Conservation (phyloP, 1,284 basidiomycete species). For the Marasmius tenuissimus region DNA sequence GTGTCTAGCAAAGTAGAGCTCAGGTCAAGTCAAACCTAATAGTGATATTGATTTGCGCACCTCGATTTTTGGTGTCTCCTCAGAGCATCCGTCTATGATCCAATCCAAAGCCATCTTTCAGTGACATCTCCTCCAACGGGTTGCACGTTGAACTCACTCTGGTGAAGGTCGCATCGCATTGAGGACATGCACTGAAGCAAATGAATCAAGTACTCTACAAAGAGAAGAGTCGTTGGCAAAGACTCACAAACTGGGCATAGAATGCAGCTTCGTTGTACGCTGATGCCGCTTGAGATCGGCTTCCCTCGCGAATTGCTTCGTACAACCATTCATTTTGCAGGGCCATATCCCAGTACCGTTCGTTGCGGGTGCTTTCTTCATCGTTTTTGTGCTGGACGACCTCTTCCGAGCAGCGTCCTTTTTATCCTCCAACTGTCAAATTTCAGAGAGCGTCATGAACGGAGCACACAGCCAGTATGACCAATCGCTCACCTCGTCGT, state of each 20-base stretch:
- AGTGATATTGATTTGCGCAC: conserved; percentile 31
- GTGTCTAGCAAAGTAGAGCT: conserved; percentile 40
- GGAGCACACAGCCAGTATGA: not conserved
- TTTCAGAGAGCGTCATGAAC: not conserved
- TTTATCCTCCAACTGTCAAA: conserved; percentile 42
- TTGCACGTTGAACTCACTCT: conserved; percentile 46
- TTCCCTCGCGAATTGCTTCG: conserved; percentile 75
- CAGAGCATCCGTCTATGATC: conserved; percentile 54
- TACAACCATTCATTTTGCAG: conserved; percentile 74
- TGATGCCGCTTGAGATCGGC: conserved; percentile 78
- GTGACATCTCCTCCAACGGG: not conserved
- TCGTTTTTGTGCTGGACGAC: too few species aligned
- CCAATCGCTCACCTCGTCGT: conserved; percentile 2
- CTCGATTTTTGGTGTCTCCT: conserved; percentile 67
- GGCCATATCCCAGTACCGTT: conserved; percentile 55
- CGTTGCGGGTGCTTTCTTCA: conserved; percentile 30
- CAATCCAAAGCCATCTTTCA: conserved; percentile 7
- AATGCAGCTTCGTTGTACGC: conserved; percentile 71
- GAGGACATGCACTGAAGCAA: conserved; percentile 59
- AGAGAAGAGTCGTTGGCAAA: conserved; percentile 8
- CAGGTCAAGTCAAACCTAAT: conserved; percentile 1
- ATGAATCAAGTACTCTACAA: conserved; percentile 10
- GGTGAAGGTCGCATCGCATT: conserved; percentile 76
- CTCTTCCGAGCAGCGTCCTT: conserved; percentile 42
- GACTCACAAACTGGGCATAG: conserved; percentile 68